Percentiles rank a stretch among this genome's conserved stretches.
phyloP scores from a whole-genome alignment of 2,329 filamentous ascomycete species.

The Fusarium abutilonis region DNA sequence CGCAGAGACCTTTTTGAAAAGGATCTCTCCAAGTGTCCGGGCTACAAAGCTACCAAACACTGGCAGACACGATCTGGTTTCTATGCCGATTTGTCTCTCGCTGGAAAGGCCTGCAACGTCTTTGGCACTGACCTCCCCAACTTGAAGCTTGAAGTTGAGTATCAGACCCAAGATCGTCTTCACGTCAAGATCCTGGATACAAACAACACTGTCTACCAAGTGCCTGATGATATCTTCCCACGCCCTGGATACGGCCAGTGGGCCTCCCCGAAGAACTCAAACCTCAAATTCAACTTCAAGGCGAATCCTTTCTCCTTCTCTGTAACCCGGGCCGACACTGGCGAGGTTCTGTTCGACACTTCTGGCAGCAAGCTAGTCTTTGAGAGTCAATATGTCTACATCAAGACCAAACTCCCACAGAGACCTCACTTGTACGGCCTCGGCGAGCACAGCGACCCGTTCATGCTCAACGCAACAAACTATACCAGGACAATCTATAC shows the following conservation, averaged over 20 bases:
- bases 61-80: constrained; percentile 63
- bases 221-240: constrained; percentile 74
- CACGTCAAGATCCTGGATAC: constrained; percentile 78
- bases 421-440: constrained; percentile 80
- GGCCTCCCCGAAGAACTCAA: constrained; percentile 46
- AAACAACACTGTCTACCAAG: constrained; percentile 76
- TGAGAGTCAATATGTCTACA: constrained; percentile 78
- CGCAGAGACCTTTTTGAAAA: constrained; percentile 37
- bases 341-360: constrained; percentile 74
- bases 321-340: constrained; percentile 56
- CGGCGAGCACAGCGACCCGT: constrained; percentile 78
- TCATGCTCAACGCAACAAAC: constrained; percentile 73
- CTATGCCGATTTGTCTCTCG: constrained; percentile 75
- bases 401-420: constrained; percentile 75
- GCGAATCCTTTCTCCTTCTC: constrained; percentile 73
- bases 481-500: constrained; percentile 71
- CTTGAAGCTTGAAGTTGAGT: constrained; percentile 69
- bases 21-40: constrained; percentile 62
- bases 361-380: constrained; percentile 74
- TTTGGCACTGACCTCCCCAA: constrained; percentile 79
- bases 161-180: constrained; percentile 63
- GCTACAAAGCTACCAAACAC: constrained; percentile 73
- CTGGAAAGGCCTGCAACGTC: constrained; percentile 76
- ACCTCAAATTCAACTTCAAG: constrained; percentile 59
- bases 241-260: constrained; percentile 53